Evolutionary conservation across 1,139 yeast genomes (phyloP).

Genomic region (Pichia terricola): DNA sequence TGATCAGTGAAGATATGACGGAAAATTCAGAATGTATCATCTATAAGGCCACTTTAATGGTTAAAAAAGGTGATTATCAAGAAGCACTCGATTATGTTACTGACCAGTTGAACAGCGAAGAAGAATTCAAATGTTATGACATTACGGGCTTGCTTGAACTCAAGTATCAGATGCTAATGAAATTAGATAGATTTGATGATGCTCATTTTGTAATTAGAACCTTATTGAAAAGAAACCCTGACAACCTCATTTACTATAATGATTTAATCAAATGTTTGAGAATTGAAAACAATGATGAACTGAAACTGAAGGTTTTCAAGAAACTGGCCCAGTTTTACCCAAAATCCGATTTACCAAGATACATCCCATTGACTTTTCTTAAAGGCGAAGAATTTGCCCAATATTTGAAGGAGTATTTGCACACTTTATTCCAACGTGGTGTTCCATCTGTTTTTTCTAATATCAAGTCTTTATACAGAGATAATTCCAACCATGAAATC

Average conservation of each 20-base stretch:
- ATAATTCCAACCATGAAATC: slow-evolving; percentile 34
- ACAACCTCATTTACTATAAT: slow-evolving; percentile 55
- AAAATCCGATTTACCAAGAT: slow-evolving; percentile 69
- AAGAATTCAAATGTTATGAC: slow-evolving; percentile 12
- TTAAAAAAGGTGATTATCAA: slow-evolving; percentile 52
- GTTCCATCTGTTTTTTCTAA: slow-evolving; percentile 88
- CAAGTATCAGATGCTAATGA: slow-evolving; percentile 49
- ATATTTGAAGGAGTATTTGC: slow-evolving; percentile 43
- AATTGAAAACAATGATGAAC: slow-evolving; percentile 26
- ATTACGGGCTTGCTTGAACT: slow-evolving; percentile 38
- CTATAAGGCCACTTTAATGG: slow-evolving; percentile 61
- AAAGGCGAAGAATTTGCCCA: slow-evolving; percentile 43
- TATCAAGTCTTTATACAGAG: slow-evolving; percentile 68
- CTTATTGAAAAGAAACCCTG: slow-evolving; percentile 80
- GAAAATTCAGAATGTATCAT: slow-evolving; percentile 77
- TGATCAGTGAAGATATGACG: slow-evolving; percentile 54
- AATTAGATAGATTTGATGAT: slow-evolving; percentile 35
- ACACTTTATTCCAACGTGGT: slow-evolving; percentile 59
- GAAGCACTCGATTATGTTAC: slow-evolving; percentile 59
- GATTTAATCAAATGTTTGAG: slow-evolving; percentile 57
- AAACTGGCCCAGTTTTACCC: slow-evolving; percentile 68
- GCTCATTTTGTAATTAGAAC: slow-evolving; percentile 64
- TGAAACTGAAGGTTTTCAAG: slow-evolving; percentile 49
- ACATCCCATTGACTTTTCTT: slow-evolving; percentile 68
- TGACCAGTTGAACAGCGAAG: slow-evolving; percentile 13